Percentiles rank a stretch among this genome's conserved stretches.
These are phyloP conservation scores for Flagelloscypha sp. DNA, from an alignment of 768 basidiomycete genomes.

Conservation along the genomic window DNA sequence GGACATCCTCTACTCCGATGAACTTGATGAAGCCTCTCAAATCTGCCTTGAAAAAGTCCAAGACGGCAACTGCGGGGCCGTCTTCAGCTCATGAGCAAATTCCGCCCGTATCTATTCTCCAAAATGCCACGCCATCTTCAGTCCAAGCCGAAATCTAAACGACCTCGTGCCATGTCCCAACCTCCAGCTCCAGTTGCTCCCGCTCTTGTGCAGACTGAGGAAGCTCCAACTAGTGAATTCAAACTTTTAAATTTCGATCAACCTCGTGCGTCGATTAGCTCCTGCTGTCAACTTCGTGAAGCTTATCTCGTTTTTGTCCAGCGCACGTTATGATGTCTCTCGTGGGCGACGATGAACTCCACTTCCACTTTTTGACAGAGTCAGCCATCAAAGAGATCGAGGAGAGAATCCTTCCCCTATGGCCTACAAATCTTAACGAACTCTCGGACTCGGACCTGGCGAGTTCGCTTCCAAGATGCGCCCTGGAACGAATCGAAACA, in stretches of 20 bases:
- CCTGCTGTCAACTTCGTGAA: too few relatives aligned
- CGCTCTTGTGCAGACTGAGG: too few relatives aligned
- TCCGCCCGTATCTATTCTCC: too few relatives aligned
- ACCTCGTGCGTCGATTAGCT: too few relatives aligned
- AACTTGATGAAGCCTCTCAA: slow-evolving; percentile 27
- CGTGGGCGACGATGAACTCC: slow-evolving; percentile 55
- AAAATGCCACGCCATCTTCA: too few relatives aligned
- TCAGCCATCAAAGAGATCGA: slow-evolving; percentile 52
- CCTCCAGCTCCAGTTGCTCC: too few relatives aligned
- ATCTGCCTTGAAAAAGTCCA: slow-evolving; percentile 50
- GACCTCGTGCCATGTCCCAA: too few relatives aligned
- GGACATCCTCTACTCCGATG: slow-evolving; percentile 10
- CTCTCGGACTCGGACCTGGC: slow-evolving; percentile 41
- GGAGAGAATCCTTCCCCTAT: slow-evolving; percentile 48
- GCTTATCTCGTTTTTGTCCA: too few relatives aligned
- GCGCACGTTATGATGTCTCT: slow-evolving; percentile 72
- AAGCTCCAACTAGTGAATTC: too few relatives aligned
- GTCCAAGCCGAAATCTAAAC: too few relatives aligned
- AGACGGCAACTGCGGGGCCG: slow-evolving; percentile 18
- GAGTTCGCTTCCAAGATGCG: slow-evolving; percentile 53
- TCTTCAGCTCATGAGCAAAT: too few relatives aligned
- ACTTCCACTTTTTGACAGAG: slow-evolving; percentile 42
- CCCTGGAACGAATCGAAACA: slow-evolving; percentile 59
- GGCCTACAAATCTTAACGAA: slow-evolving; percentile 47
- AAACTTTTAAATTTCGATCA: too few relatives aligned